These are phyloP conservation scores for Volvox carteri DNA, from an alignment of 163 green algal genomes.

Conservation along the genomic window DNA sequence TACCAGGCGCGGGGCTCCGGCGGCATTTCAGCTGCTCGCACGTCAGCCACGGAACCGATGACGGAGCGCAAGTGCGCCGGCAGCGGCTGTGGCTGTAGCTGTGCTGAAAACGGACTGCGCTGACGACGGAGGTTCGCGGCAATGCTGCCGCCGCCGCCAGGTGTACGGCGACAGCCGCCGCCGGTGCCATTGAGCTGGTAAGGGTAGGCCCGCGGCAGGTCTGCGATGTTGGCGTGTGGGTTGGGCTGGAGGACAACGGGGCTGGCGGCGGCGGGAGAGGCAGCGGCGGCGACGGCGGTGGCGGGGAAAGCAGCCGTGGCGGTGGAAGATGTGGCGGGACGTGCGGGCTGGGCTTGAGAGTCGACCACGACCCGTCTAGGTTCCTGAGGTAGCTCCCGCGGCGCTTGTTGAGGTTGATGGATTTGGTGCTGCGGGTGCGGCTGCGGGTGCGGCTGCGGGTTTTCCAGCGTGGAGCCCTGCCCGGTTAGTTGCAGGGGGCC, in stretches of 20 bases:
- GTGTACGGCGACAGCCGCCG: background rate
- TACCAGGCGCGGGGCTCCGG: background rate
- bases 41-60: background rate
- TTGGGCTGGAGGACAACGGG: conserved; percentile 25
- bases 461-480: background rate
- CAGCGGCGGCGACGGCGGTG: background rate
- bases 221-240: background rate
- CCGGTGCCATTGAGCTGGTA: background rate
- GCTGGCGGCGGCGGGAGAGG: background rate
- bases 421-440: background rate
- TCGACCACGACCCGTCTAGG: no score
- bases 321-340: background rate
- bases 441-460: no score
- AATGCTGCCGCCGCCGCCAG: background rate
- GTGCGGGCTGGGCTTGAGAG: background rate
- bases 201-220: background rate
- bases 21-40: background rate
- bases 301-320: no score
- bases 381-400: background rate
- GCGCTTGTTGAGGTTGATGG: background rate
- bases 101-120: background rate
- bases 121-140: background rate
- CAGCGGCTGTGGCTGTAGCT: background rate
- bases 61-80: background rate
- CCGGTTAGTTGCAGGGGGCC: background rate